These are phyloP conservation scores for Claviceps spartinae DNA, from an alignment of 2,329 filamentous ascomycete species.

Conservation along the genomic window DNA sequence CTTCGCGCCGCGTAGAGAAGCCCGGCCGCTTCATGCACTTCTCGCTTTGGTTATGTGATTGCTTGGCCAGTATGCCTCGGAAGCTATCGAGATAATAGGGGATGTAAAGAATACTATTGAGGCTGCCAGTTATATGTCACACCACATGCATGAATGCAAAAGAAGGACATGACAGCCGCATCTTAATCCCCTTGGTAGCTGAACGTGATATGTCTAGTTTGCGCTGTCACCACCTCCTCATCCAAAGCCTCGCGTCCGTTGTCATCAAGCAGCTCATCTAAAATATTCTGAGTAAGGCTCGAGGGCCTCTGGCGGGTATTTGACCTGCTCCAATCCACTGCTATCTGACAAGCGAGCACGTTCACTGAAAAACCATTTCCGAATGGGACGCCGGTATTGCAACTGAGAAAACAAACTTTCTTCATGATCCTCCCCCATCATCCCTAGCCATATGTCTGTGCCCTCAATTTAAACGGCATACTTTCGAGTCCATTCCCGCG, in stretches of 20 bases:
- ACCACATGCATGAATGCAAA: constrained; percentile 21
- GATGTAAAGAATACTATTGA: not conserved
- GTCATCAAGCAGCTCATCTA: constrained; percentile 12
- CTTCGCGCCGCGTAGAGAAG: too few species aligned
- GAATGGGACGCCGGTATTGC: constrained; percentile 2
- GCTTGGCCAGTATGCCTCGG: not conserved
- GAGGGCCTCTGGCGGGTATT: not conserved
- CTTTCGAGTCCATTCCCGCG: constrained; percentile 97
- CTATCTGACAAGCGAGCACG: constrained; percentile 2
- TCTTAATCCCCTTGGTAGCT: constrained; percentile 23
- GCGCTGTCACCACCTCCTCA: constrained; percentile 17
- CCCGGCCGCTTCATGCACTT: too few species aligned
- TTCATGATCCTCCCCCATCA: not conserved
- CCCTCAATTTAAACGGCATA: constrained; percentile 63
- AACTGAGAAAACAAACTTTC: constrained; percentile 5
- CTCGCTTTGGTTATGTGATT: too few species aligned
- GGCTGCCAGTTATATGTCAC: constrained; percentile 9
- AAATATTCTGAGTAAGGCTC: constrained; percentile 4
- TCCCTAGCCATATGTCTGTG: not conserved
- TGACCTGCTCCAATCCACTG: constrained; percentile 2
- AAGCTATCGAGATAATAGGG: not conserved
- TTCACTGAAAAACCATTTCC: constrained; percentile 1
- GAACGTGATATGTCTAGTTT: constrained; percentile 23
- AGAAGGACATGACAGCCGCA: constrained; percentile 15
- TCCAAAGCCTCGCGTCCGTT: constrained; percentile 14